Evolutionary conservation across 1,139 yeast species (phyloP), one percentile per base, ranked within the genome.

Genomic region (Pneumocystis carinii): DNA sequence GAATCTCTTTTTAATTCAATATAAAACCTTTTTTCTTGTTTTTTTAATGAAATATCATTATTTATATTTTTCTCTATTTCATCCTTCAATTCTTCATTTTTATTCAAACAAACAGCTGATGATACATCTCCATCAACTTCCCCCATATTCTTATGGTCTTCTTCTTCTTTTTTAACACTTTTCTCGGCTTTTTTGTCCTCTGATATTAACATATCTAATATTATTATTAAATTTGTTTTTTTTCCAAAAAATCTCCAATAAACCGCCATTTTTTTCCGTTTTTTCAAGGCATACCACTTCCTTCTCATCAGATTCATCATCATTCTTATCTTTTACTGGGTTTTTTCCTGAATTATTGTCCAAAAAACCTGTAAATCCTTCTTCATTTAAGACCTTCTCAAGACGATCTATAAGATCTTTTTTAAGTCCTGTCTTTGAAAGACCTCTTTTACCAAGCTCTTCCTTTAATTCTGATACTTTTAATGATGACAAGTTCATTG

Each of bases 331-430:
- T 7, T 12, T 48, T 48, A 10, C 10, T 24, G 14, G 3, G 19
- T n/a, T 39, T 24, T 48, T 14, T 48, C 15, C 7, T 24, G 32
- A 48, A 48, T 48, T 24, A 48, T 10, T 4, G 2, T 24, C 27
- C n/a, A 29, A 5, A 24, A 24, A 48, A 17, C 3, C 10, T 5
- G n/a, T 14, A 37, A 4, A 14, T 14, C n/a, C n/a, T 8, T 15
- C 39, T 37, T 37, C 39, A 14, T 12, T 15, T 37, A 37, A 37
- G 12, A 8, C 39, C 39, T 37, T 37, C 12, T 37, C 57, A 53
- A 90, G 79, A 68, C 97, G 82, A 59, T 83, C 82, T 63, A 90
- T 79, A 69, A 90, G 79, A 65, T 89, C 96, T 59, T 86, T 29
- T 42, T 42, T 17, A 17, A n/a, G 36, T 55, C 38, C 19, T 36